Evolutionary conservation across 176 grass and related monocot genomes (phyloP).

Genomic region (Bolboschoenus planiculmis): DNA sequence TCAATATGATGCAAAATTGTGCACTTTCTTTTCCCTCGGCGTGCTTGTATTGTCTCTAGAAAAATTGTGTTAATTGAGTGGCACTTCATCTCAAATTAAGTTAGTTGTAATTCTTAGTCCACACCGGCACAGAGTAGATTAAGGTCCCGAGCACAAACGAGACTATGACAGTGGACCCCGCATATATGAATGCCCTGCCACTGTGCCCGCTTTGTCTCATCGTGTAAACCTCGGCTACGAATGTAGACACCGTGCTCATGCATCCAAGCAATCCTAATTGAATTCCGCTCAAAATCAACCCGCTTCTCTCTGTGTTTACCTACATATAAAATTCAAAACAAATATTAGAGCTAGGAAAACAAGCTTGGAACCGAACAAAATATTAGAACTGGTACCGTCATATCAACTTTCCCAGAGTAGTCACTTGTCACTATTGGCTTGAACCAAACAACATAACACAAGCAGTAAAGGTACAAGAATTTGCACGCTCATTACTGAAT

Average conservation of each 20-base stretch:
- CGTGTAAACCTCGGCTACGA: constrained; percentile 77
- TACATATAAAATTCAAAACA: constrained; percentile 7
- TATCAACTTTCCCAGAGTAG: not conserved
- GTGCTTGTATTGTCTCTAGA: not conserved
- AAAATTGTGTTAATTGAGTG: not conserved
- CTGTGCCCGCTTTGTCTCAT: constrained; percentile 78
- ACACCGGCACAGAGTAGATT: constrained; percentile 72
- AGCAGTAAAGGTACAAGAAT: not conserved
- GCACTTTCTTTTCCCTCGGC: not conserved
- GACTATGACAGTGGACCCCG: constrained; percentile 41
- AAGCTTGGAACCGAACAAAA: not conserved
- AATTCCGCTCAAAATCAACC: constrained; percentile 51
- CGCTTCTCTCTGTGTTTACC: constrained; percentile 55
- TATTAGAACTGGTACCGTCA: not conserved
- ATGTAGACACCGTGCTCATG: constrained; percentile 93
- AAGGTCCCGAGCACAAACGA: constrained; percentile 80
- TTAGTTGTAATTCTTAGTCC: constrained; percentile 38
- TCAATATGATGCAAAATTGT: not conserved
- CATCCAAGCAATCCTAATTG: constrained; percentile 83
- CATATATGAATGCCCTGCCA: constrained; percentile 57
- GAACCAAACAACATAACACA: not conserved
- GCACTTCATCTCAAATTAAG: not conserved
- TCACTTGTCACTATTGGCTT: not conserved
- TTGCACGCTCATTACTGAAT: not conserved
- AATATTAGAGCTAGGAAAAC: not conserved